These are phyloP conservation scores for Tulasnella sp. DNA, from an alignment of 768 basidiomycete species.

Conservation along the genomic window DNA sequence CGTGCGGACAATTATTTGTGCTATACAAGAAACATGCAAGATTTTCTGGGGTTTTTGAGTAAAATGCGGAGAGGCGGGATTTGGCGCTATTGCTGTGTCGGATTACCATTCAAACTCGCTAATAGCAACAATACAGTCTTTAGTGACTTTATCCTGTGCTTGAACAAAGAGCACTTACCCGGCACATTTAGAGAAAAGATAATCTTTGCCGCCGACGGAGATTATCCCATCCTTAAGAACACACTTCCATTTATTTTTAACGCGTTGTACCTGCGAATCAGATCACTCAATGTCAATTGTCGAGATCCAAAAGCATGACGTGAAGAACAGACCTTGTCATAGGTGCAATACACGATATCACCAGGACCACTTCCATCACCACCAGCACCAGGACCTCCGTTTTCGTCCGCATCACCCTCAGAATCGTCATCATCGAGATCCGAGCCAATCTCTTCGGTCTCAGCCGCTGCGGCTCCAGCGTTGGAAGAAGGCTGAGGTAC, in stretches of 20 bases:
- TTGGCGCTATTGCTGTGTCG: not conserved
- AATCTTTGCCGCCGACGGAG: slow-evolving; percentile 92
- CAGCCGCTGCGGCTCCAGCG: slow-evolving; percentile 48
- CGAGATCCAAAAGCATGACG: not conserved
- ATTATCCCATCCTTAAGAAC: slow-evolving; percentile 96
- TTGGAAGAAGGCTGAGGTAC: not conserved
- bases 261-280: slow-evolving; percentile 70
- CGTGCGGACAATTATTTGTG: too few species aligned
- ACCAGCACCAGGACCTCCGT: slow-evolving; percentile 40
- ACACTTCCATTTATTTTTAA: slow-evolving; percentile 99
- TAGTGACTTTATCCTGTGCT: not conserved
- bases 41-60: too few species aligned
- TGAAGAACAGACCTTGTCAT: slow-evolving; percentile 64
- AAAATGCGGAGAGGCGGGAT: too few species aligned
- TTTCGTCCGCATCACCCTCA: slow-evolving; percentile 76
- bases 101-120: slow-evolving; percentile 21
- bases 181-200: slow-evolving; percentile 91
- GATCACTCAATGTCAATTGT: slow-evolving; percentile 5
- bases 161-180: slow-evolving; percentile 46
- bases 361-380: slow-evolving; percentile 60
- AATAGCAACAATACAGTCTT: not conserved
- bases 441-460: slow-evolving; percentile 79
- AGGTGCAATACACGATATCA: slow-evolving; percentile 96
- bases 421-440: slow-evolving; percentile 82
- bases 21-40: too few species aligned